phyloP scores from a whole-genome alignment of 2,329 filamentous ascomycete species.

The Beauveria sp. region DNA sequence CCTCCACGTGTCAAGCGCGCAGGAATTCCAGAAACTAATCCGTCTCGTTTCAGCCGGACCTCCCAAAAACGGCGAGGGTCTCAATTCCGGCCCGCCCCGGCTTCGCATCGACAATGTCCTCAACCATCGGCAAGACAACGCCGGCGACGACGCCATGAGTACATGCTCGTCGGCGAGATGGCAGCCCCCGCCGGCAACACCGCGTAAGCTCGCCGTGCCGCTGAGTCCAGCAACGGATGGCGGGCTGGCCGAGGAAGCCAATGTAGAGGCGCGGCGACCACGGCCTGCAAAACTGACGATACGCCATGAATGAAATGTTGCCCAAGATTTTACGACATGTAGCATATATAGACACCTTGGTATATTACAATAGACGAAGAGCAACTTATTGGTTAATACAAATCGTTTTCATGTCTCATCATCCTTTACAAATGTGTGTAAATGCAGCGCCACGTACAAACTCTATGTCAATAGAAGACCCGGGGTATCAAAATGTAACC shows the following conservation, averaged over 20 bases:
- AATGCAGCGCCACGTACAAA: not conserved
- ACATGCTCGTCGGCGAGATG: slow-evolving; percentile 4
- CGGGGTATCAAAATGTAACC: slow-evolving; percentile 1
- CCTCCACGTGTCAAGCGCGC: not conserved
- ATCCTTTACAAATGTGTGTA: not conserved
- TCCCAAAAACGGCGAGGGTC: slow-evolving; percentile 27
- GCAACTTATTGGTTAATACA: not conserved
- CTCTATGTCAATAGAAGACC: not conserved
- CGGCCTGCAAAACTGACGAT: not conserved
- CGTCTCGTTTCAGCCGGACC: slow-evolving; percentile 23
- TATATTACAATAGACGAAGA: not conserved
- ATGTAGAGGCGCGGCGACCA: not conserved
- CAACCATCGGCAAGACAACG: slow-evolving; percentile 22
- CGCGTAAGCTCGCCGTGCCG: not conserved
- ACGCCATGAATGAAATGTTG: slow-evolving; percentile 2
- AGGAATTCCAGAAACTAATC: not conserved
- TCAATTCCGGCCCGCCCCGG: slow-evolving; percentile 30
- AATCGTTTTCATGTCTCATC: not conserved
- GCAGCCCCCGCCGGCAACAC: not conserved
- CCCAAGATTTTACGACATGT: not conserved
- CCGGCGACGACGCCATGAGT: slow-evolving; percentile 11
- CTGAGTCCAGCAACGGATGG: not conserved
- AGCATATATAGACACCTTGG: not conserved
- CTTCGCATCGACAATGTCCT: slow-evolving; percentile 33
- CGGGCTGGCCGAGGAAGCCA: not conserved